phyloP scores from a whole-genome alignment of 1,284 basidiomycete genomes.

The Ceratobasidium theobromae region DNA sequence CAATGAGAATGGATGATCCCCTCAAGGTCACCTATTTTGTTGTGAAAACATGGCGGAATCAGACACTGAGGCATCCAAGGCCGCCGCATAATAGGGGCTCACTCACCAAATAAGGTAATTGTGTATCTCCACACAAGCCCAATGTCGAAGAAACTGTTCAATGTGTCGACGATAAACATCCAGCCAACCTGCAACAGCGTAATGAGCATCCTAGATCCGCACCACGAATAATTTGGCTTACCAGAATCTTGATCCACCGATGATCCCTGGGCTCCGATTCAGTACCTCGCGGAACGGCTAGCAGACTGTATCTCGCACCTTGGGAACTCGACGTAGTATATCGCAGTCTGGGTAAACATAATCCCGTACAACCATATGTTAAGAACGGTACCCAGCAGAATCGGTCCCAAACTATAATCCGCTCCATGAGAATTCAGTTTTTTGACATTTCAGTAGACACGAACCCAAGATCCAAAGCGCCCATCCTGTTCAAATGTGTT shows the following conservation, averaged over 20 bases:
- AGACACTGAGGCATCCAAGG: not conserved
- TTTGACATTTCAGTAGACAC: too few species aligned
- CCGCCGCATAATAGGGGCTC: not conserved
- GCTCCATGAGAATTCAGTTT: too few species aligned
- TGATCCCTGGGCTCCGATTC: not conserved
- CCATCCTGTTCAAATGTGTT: too few species aligned
- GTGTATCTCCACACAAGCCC: not conserved
- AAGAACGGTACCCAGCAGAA: too few species aligned
- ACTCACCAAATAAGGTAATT: not conserved
- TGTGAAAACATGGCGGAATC: too few species aligned
- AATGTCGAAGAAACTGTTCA: not conserved
- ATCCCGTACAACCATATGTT: conserved; percentile 23
- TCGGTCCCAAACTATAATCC: too few species aligned
- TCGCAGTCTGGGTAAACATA: conserved; percentile 17
- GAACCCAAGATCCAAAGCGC: too few species aligned
- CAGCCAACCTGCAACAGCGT: not conserved
- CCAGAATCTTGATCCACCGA: not conserved
- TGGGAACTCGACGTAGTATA: conserved; percentile 4
- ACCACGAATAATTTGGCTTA: not conserved
- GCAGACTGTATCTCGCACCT: not conserved
- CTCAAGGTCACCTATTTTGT: not conserved
- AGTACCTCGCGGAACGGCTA: not conserved
- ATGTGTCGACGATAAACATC: not conserved
- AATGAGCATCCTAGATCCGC: not conserved
- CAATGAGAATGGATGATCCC: not conserved